Conservation (phyloP, 2,329 filamentous ascomycete species). For the Colletotrichum sp. region DNA sequence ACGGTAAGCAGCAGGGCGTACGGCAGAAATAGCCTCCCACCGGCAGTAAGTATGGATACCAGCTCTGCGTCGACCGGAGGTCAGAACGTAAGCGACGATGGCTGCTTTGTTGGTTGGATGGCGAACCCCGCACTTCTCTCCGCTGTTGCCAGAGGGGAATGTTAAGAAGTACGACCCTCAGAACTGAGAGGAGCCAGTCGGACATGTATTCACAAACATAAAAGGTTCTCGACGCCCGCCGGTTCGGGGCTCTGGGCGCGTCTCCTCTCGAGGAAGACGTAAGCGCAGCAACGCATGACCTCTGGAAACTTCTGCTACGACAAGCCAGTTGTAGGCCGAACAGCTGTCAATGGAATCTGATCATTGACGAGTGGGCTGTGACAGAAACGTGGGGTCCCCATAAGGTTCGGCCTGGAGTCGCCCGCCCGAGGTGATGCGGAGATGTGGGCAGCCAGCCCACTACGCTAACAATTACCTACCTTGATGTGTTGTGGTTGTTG, state of each 20-base stretch:
- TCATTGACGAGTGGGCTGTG: background rate
- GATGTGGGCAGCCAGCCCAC: background rate
- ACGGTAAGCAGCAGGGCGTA: background rate
- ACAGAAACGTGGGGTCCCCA: constrained; percentile 7
- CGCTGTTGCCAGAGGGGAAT: background rate
- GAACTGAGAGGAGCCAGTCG: background rate
- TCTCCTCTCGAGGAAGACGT: background rate
- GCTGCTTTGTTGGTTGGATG: background rate
- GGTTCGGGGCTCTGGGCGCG: background rate
- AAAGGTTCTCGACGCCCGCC: background rate
- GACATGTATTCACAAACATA: background rate
- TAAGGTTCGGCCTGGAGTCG: background rate
- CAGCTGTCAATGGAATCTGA: background rate
- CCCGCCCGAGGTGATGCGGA: background rate
- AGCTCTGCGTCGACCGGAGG: background rate
- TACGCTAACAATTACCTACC: background rate
- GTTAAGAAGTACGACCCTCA: background rate
- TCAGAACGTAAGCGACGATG: background rate
- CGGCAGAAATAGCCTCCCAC: background rate
- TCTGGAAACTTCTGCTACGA: background rate
- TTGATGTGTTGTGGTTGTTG: background rate
- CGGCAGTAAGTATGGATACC: background rate
- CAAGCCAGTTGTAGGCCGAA: background rate
- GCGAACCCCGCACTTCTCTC: constrained; percentile 2
- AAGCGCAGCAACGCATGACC: background rate